Evolutionary conservation across 1,139 yeast genomes (phyloP), one percentile per base, ranked within the genome.

Genomic region (Suhomyces maxii): DNA sequence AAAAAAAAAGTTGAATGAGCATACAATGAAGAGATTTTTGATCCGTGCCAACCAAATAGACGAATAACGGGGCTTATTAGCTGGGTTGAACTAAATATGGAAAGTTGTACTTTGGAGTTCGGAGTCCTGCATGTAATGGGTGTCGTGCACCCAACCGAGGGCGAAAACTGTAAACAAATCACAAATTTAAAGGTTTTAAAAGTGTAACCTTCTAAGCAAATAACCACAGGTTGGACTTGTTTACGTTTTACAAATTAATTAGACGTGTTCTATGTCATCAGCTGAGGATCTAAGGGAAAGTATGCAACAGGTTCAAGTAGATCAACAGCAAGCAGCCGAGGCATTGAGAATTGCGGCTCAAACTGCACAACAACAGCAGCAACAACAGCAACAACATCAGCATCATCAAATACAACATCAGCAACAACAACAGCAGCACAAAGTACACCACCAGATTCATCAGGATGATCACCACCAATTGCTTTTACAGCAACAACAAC

Each of bases 381-480:
- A 48, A 18, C 47, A 42, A 32, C 47, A 40, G 30, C 43, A 39
- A 8, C 47, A 44, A 30, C 31, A 28, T 5, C 37, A 36, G 33
- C 31, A 33, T 10, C 48, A 45, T 23, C 42, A 41, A 10, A 40
- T 26, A 31, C 34, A 18, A 14, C 46, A 39, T 23, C 38, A 46
- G 11, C 39, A 33, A 23, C 52, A 41, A 32, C 44, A 36, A 34
- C 41, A 25, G 38, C 42, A 39, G 25, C 48, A 40, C 40, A 39
- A 45, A 26, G 41, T 37, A 8, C 48, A 47, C 9, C 42, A 44
- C 31, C 46, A 36, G 25, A 23, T 39, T 2, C 48, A 52, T 8
- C 59, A 53, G 31, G 60, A 48, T 26, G 53, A 51, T 28, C 59
- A 48, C 12, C 58, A 53, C 14, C 54, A 51, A 36, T 50, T 40